Percentiles rank a stretch among this genome's conserved stretches.
phyloP scores from a whole-genome alignment of 1,284 basidiomycete genomes.

The Trichosporon coremiiforme region DNA sequence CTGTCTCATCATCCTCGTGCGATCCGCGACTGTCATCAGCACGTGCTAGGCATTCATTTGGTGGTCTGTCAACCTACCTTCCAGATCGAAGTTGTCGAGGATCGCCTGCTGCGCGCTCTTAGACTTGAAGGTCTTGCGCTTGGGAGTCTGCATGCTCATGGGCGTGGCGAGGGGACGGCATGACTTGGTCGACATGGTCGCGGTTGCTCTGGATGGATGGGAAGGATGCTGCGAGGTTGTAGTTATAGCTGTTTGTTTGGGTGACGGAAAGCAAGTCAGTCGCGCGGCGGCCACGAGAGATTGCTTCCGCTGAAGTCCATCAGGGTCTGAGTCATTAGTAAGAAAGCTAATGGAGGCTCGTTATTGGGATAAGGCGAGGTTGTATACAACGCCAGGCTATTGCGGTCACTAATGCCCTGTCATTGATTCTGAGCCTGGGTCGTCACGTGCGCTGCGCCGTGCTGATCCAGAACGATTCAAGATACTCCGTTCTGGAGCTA shows the following conservation, averaged over 20 bases:
- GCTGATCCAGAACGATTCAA: too few species aligned
- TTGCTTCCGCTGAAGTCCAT: constrained; percentile 4
- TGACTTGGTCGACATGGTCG: constrained; percentile 32
- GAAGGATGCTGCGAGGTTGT: neutral
- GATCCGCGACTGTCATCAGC: constrained; percentile 22
- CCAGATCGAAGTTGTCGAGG: constrained; percentile 56
- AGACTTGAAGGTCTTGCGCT: constrained; percentile 24
- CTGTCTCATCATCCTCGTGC: constrained; percentile 20
- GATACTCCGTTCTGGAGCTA: too few species aligned
- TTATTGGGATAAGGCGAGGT: neutral
- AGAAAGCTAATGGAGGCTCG: too few species aligned
- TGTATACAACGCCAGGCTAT: neutral
- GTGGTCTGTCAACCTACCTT: constrained; percentile 54
- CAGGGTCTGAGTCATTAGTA: too few species aligned
- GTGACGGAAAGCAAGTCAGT: neutral
- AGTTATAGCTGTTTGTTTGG: neutral
- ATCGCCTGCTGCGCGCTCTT: constrained; percentile 41
- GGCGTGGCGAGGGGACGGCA: constrained; percentile 29
- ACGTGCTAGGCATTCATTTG: neutral
- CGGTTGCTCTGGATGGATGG: neutral
- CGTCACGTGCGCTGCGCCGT: too few species aligned
- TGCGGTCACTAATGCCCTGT: neutral
- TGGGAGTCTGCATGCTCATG: constrained; percentile 31
- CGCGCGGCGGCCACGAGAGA: neutral
- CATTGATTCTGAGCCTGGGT: too few species aligned